phyloP scores from a whole-genome alignment of 768 basidiomycete species.

The Lentinula raphanica region DNA sequence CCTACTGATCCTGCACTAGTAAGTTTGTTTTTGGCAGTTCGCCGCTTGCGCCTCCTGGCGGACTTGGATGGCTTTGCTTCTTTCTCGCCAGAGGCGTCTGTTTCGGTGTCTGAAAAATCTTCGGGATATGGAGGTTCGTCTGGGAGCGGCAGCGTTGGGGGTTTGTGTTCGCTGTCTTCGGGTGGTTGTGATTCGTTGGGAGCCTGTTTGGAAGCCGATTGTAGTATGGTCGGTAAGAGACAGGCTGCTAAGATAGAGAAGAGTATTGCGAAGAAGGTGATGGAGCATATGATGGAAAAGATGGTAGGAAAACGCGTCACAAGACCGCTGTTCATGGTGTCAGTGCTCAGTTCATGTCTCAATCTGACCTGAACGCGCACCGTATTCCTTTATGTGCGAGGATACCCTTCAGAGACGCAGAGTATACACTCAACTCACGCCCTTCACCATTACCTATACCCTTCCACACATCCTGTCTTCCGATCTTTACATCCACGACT shows the following conservation, averaged over 20 bases:
- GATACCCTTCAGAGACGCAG: slow-evolving; percentile 56
- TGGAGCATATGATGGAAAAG: slow-evolving; percentile 42
- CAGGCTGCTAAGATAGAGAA: slow-evolving; percentile 43
- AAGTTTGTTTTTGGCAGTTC: slow-evolving; percentile 2
- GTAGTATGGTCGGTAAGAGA: slow-evolving; percentile 42
- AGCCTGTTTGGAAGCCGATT: slow-evolving; percentile 8
- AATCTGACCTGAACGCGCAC: slow-evolving; percentile 33
- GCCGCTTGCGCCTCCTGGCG: slow-evolving; percentile 5
- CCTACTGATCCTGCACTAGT: neutral
- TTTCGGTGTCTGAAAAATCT: neutral
- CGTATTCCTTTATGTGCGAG: slow-evolving; percentile 66
- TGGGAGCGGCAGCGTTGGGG: neutral
- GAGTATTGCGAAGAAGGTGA: slow-evolving; percentile 43
- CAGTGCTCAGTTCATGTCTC: neutral
- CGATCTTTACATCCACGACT: slow-evolving; percentile 63
- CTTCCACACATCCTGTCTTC: slow-evolving; percentile 71
- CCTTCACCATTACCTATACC: slow-evolving; percentile 63
- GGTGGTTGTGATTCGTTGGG: neutral
- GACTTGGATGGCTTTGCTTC: slow-evolving; percentile 2
- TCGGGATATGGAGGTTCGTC: neutral
- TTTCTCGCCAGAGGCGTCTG: slow-evolving; percentile 11
- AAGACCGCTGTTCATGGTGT: slow-evolving; percentile 45
- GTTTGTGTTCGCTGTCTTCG: neutral
- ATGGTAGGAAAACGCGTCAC: slow-evolving; percentile 64
- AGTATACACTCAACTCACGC: slow-evolving; percentile 64